These are phyloP conservation scores for Cephalotrichum gorgonifer DNA, from an alignment of 2,329 filamentous ascomycete genomes.

Conservation along the genomic window DNA sequence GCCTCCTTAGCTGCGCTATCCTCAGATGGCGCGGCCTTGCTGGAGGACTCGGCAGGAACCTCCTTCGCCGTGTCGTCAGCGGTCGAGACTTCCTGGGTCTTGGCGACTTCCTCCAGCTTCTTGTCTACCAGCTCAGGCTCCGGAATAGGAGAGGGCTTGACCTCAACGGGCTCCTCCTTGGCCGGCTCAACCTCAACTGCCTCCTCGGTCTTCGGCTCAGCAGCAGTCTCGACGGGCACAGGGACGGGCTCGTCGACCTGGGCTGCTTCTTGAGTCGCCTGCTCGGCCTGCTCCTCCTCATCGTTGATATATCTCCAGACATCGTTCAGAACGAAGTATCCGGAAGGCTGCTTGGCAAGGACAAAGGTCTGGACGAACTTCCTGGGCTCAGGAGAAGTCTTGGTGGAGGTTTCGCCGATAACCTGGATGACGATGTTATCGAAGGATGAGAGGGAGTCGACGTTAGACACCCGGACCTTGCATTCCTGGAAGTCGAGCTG, in stretches of 20 bases:
- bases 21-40: conserved; percentile 25
- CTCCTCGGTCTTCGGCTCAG: conserved; percentile 18
- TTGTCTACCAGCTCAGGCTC: conserved; percentile 54
- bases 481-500: conserved; percentile 89
- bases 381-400: conserved; percentile 79
- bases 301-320: conserved; percentile 91
- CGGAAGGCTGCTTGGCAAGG: conserved; percentile 87
- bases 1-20: conserved; percentile 42
- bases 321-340: conserved; percentile 97
- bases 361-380: conserved; percentile 98
- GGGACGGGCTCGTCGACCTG: conserved; percentile 16
- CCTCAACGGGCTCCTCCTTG: conserved; percentile 17
- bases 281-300: conserved; percentile 47
- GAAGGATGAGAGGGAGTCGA: conserved; percentile 88
- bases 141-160: conserved; percentile 14
- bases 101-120: conserved; percentile 59
- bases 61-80: conserved; percentile 19
- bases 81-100: conserved; percentile 14
- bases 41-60: conserved; percentile 21
- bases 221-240: conserved; percentile 34
- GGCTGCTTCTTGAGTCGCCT: conserved; percentile 22
- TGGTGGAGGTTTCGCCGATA: conserved; percentile 96
- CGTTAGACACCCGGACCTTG: conserved; percentile 96
- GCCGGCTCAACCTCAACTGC: conserved; percentile 22
- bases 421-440: conserved; percentile 96